Evolutionary conservation across 257 asterid genomes (phyloP).

Genomic region (Petunia axillaris): DNA sequence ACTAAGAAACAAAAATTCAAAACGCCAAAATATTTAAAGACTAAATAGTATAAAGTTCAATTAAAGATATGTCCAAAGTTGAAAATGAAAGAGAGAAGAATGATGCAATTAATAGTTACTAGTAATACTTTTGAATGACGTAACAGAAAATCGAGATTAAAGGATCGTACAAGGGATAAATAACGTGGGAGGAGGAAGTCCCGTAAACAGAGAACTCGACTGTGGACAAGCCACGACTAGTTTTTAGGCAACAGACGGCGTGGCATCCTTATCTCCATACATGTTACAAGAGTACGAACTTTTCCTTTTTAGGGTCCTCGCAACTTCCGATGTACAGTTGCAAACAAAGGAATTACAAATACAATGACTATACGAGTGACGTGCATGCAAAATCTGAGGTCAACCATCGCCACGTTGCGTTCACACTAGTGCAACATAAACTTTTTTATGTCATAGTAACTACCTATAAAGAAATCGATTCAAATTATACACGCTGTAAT

Average conservation of each 20-base stretch:
- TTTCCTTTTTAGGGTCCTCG: not conserved
- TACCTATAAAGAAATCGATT: no score
- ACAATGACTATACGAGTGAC: not conserved
- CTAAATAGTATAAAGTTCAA: no score
- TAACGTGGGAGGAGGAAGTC: conserved; percentile 48
- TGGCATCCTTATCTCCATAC: conserved; percentile 56
- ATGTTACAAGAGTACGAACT: not conserved
- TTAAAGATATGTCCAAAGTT: no score
- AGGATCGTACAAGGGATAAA: conserved; percentile 30
- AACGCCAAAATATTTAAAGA: no score
- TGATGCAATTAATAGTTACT: no score
- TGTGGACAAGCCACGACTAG: conserved; percentile 62
- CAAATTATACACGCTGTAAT: no score
- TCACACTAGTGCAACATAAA: not conserved
- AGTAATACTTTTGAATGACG: no score
- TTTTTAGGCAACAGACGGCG: conserved; percentile 35
- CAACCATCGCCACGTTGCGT: not conserved
- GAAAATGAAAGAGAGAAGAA: no score
- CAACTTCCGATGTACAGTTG: no score
- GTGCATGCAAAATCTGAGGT: not conserved
- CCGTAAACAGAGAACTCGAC: conserved; percentile 34
- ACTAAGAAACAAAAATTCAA: no score
- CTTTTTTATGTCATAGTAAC: not conserved
- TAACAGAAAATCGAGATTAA: no score
- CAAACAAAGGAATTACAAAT: not conserved